Evolutionary conservation across 208 protist species (phyloP), one percentile per base, ranked within the genome.

Genomic region (Leishmania tarentolae): DNA sequence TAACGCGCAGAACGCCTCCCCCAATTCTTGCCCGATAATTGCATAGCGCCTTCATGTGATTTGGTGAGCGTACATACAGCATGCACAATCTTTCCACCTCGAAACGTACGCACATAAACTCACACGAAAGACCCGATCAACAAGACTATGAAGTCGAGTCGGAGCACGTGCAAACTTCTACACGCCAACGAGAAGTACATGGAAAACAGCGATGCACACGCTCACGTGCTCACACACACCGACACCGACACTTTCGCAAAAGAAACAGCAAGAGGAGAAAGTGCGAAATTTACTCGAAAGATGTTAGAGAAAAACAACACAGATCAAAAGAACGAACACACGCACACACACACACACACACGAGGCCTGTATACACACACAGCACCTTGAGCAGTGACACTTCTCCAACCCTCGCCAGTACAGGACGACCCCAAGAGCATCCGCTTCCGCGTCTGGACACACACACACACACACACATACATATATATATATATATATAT

Each of bases 271-370:
- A n/a, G 35, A 37, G 6, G 50, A 6, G 5, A 66, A 63, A 21
- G 40, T 44, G 44, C 24, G 28, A 76, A n/a, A 28, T 1, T 77
- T 77, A 77, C 47, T 77, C 74, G 74, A 77, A 65, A 52, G 7
- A 59, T 50, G 40, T 77, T 77, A 65, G 3, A 35, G 40, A 17
- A 21, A 65, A 46, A 77, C 24, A n/a, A n/a, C 47, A 24, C 50
- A 47, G 6, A 65, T 6, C 24, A 56, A 13, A 61, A 46, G 31
- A 11, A 35, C 3, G 7, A 37, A 61, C 40, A 47, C 13, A 73
- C n/a, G n/a, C 17, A 24, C 69, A n/a, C n/a, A n/a, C n/a, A n/a
- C n/a, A n/a, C n/a, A n/a, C n/a, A n/a, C n/a, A n/a, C n/a, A n/a
- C 6, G 69, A 50, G 44, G 69, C 31, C 15, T 3, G 5, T 31